Evolutionary conservation across 2,329 filamentous ascomycete genomes (phyloP).

Genomic region (Cercospora janseana): DNA sequence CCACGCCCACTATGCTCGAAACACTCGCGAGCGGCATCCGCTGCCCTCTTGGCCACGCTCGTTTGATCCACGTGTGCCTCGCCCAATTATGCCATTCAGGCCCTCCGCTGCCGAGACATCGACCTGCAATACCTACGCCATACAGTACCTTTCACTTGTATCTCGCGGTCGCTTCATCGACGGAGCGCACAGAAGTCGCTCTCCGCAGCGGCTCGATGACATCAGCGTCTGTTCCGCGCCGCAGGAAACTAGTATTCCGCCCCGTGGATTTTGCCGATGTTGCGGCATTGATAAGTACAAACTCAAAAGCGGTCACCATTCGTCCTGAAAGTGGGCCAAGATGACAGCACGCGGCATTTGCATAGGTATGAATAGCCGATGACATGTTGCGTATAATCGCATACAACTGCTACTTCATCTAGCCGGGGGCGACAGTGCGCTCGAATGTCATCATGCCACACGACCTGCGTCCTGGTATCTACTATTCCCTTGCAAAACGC

Average conservation of each 20-base stretch:
- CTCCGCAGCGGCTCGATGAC: background rate
- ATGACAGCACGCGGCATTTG: no score
- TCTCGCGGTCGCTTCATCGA: no score
- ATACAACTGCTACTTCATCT: no score
- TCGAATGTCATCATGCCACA: background rate
- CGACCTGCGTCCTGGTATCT: slow-evolving; percentile 13
- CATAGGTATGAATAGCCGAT: no score
- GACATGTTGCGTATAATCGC: no score
- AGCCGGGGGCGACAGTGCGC: no score
- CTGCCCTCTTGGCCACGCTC: slow-evolving; percentile 4
- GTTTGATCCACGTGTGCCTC: slow-evolving; percentile 4
- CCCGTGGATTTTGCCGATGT: slow-evolving; percentile 7
- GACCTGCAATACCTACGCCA: no score
- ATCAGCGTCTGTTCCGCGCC: background rate
- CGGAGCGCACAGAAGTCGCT: background rate
- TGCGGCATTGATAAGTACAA: slow-evolving; percentile 1
- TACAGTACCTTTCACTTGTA: no score
- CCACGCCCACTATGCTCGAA: slow-evolving; percentile 11
- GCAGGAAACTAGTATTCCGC: slow-evolving; percentile 4
- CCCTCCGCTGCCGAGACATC: no score
- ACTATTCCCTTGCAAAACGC: slow-evolving; percentile 11
- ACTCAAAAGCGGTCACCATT: no score
- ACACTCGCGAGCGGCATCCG: slow-evolving; percentile 2
- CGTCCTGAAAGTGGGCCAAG: no score
- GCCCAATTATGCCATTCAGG: background rate